phyloP scores from a whole-genome alignment of 148 eudicot species.

The Vaccinium vitisidaea region DNA sequence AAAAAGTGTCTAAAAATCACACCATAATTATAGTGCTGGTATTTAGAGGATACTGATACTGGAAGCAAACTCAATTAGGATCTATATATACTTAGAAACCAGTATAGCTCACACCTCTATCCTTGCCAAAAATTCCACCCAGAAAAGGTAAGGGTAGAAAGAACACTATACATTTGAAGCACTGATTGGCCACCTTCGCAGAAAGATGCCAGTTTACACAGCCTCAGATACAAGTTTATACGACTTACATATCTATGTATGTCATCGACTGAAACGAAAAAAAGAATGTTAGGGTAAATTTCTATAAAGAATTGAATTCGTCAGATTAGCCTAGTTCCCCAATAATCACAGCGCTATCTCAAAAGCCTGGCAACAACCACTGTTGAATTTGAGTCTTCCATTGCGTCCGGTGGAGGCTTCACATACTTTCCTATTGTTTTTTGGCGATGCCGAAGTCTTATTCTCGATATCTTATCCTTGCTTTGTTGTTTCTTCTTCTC shows the following conservation, averaged over 20 bases:
- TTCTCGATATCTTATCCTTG: slow-evolving; percentile 62
- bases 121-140: not conserved
- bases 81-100: not conserved
- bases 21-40: too few species aligned
- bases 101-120: not conserved
- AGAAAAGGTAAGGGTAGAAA: not conserved
- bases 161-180: not conserved
- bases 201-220: slow-evolving; percentile 23
- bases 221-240: slow-evolving; percentile 7
- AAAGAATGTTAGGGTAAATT: slow-evolving; percentile 24
- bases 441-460: slow-evolving; percentile 47
- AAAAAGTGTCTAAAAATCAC: too few species aligned
- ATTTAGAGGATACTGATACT: too few species aligned
- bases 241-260: slow-evolving; percentile 22
- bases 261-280: slow-evolving; percentile 9
- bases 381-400: slow-evolving; percentile 25
- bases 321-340: slow-evolving; percentile 11
- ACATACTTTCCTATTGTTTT: slow-evolving; percentile 76
- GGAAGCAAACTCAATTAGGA: too few species aligned
- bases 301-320: slow-evolving; percentile 38
- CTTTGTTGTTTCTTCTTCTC: slow-evolving; percentile 55
- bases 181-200: not conserved
- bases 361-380: slow-evolving; percentile 21
- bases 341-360: slow-evolving; percentile 36
- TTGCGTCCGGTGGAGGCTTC: slow-evolving; percentile 56